Conservation (phyloP, 306 rosid genomes). For the Luffa aegyptiaca region DNA sequence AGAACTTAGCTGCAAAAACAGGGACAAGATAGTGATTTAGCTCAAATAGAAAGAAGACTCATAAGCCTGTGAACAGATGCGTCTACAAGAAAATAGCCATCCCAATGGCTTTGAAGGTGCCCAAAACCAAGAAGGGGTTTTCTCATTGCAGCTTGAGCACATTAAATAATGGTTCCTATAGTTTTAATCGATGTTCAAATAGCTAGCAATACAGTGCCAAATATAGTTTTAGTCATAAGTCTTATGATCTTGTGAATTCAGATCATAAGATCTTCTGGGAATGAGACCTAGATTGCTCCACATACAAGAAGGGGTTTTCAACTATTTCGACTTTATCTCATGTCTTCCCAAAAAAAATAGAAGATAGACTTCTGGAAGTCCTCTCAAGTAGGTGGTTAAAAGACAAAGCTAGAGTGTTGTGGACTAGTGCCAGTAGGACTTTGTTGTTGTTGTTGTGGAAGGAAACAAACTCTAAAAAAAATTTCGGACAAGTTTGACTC, state of each 20-base stretch:
- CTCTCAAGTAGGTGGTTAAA: no score
- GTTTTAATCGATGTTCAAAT: background rate
- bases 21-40: conserved; percentile 1
- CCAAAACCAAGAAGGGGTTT: background rate
- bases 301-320: background rate
- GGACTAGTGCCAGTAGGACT: no score
- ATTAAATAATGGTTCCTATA: background rate
- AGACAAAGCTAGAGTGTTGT: no score
- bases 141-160: background rate
- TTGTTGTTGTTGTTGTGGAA: no score
- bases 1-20: conserved; percentile 72
- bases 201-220: background rate
- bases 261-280: background rate
- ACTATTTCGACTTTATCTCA: no score
- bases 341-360: no score
- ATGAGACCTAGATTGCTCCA: background rate
- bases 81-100: background rate
- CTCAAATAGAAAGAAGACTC: background rate
- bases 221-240: background rate
- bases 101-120: background rate
- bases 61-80: background rate
- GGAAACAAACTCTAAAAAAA: no score
- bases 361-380: no score
- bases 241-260: background rate
- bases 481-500: no score